phyloP scores from a whole-genome alignment of 345 rosid genomes.

The Viola odorata region DNA sequence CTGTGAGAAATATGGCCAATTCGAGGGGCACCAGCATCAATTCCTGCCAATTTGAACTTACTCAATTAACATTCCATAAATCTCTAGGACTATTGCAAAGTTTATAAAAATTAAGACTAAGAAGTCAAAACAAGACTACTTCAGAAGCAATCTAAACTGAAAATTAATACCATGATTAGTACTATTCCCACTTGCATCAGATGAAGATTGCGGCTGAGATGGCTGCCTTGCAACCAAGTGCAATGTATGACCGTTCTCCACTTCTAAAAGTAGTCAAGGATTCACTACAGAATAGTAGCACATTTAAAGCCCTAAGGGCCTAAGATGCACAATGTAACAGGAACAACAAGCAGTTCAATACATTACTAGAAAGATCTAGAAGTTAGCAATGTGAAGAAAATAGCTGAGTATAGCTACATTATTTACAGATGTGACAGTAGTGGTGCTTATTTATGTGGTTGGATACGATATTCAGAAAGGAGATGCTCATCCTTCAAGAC shows the following conservation, averaged over 20 bases:
- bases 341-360: not conserved
- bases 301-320: not conserved
- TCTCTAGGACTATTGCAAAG: not conserved
- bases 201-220: slow-evolving; percentile 45
- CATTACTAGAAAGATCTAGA: too few relatives aligned
- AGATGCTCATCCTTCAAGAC: slow-evolving; percentile 84
- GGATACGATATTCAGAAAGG: slow-evolving; percentile 96
- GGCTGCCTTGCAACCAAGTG: slow-evolving; percentile 88
- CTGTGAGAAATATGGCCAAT: slow-evolving; percentile 75
- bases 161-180: slow-evolving; percentile 37
- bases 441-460: not conserved
- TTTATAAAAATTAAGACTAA: not conserved
- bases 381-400: too few relatives aligned
- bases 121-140: slow-evolving; percentile 4
- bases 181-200: slow-evolving; percentile 41
- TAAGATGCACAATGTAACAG: slow-evolving; percentile 7
- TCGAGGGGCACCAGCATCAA: slow-evolving; percentile 49
- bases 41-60: slow-evolving; percentile 41
- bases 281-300: not conserved
- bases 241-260: slow-evolving; percentile 89
- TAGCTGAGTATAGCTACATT: too few relatives aligned
- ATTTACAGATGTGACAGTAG: too few relatives aligned
- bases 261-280: slow-evolving; percentile 57
- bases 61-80: not conserved
- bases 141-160: slow-evolving; percentile 8